phyloP scores from a whole-genome alignment of 805 yeast genomes.

The Saitoella complicata region DNA sequence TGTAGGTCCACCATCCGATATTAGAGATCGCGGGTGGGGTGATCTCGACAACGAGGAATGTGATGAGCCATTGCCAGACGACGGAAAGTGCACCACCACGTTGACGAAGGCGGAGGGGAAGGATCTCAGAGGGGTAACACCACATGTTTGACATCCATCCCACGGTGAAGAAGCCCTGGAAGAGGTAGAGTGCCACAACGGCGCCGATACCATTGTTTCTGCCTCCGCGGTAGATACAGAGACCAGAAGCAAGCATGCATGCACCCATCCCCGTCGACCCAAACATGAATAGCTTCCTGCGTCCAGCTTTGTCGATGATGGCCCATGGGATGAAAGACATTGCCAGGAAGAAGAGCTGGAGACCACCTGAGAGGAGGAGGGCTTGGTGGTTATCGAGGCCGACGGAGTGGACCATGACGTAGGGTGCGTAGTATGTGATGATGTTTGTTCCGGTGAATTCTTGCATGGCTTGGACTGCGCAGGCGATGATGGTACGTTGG shows the following conservation, averaged over 20 bases:
- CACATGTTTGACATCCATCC: constrained; percentile 22
- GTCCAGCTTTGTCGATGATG: constrained; percentile 29
- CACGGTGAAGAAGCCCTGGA: constrained; percentile 8
- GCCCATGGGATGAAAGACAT: constrained; percentile 16
- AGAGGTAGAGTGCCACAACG: constrained; percentile 5
- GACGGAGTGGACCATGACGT: constrained; percentile 27
- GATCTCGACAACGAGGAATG: constrained; percentile 26
- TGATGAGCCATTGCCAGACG: constrained; percentile 42
- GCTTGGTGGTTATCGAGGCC: constrained; percentile 16
- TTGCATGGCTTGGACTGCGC: constrained; percentile 29
- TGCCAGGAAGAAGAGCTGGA: constrained; percentile 5
- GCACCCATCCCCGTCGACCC: constrained; percentile 37
- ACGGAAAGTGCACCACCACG: constrained; percentile 38
- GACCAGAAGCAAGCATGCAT: constrained; percentile 10
- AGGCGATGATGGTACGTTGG: constrained; percentile 29
- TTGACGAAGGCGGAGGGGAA: constrained; percentile 38
- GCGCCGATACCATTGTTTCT: constrained; percentile 6
- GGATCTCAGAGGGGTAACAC: constrained; percentile 47
- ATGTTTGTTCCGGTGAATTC: constrained; percentile 25
- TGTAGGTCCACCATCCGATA: background rate
- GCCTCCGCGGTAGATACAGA: constrained; percentile 6
- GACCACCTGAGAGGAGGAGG: background rate
- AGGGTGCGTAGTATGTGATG: constrained; percentile 28
- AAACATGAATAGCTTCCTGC: constrained; percentile 42
- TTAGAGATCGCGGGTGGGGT: constrained; percentile 27